Conservation (phyloP, 768 basidiomycete species). For the Phanerochaete carnosa region DNA sequence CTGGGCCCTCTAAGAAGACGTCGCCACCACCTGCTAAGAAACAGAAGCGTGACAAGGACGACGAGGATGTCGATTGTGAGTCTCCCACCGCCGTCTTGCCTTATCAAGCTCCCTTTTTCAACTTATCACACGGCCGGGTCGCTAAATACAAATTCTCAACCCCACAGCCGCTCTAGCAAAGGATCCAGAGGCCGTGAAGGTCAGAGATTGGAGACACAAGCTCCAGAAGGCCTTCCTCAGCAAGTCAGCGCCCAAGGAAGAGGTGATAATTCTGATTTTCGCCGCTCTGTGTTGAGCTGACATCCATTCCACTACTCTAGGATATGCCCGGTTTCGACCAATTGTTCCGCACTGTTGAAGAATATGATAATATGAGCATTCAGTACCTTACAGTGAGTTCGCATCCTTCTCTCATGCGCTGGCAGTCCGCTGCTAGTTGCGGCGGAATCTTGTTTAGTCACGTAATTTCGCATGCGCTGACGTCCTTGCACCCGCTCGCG, state of each 20-base stretch:
- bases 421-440: conserved; percentile 14
- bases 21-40: conserved; percentile 68
- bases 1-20: conserved; percentile 48
- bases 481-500: not conserved
- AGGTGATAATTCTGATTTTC: conserved; percentile 40
- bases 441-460: conserved; percentile 5
- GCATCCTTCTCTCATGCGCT: conserved; percentile 28
- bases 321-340: conserved; percentile 74
- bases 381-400: conserved; percentile 60
- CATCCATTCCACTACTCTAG: conserved; percentile 33
- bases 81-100: conserved; percentile 11
- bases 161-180: conserved; percentile 38
- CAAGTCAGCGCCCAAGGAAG: conserved; percentile 59
- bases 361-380: conserved; percentile 73
- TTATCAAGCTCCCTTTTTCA: conserved; percentile 10
- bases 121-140: not conserved
- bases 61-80: conserved; percentile 61
- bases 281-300: not conserved
- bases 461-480: not conserved
- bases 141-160: not conserved
- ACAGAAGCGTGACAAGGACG: conserved; percentile 56
- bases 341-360: conserved; percentile 74
- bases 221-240: conserved; percentile 85
- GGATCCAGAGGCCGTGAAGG: conserved; percentile 67
- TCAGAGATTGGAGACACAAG: conserved; percentile 90